Evolutionary conservation across 805 yeast species (phyloP), one percentile per base, ranked within the genome.

Genomic region (Candida xiaguanensis): DNA sequence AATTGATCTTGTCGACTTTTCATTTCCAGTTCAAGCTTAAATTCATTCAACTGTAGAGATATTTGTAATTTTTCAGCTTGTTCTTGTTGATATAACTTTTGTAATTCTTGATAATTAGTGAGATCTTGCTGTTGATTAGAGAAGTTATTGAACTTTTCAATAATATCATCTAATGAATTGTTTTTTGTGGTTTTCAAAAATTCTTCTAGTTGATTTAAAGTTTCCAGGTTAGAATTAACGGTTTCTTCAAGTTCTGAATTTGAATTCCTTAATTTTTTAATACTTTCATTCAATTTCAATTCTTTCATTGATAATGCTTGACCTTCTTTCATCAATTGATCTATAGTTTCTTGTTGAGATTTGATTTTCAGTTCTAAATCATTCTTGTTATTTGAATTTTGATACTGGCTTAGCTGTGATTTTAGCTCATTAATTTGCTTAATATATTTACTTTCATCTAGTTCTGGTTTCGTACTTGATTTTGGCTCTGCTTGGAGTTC

Each of bases 241-340:
- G 55, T 58, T 13, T 57, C 63, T 34, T 67, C 72, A 14, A 64
- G 55, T 18, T 58, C 56, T 8, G 38, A 38, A 44, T 63, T 65
- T 5, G 48, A 40, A 2, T 50, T 29, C 40, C 78, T 77, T 41
- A 89, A 59, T 46, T 72, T 70, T 45, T 85, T 85, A 36, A 90
- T 77, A 0, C 80, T 68, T 29, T 79, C 85, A 48, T 76, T 79
- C 38, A 80, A 70, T 47, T 75, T 77, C 19, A 87, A 69, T 50
- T 91, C 97, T 44, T 77, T 80, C 42, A 73, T 72, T 0, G 93
- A 78, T 27, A 88, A 60, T 17, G 74, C 77, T 45, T 83, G 81
- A 3, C 95, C 95, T 58, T 89, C 96, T 39, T 75, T 78, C 53
- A 85, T 54, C 20, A 90, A 62, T 41, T 82, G 80, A 13, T 75